Percentiles rank a stretch among this genome's conserved stretches.
phyloP scores from a whole-genome alignment of 73 alveolate species.

The Uronychia setigera region DNA sequence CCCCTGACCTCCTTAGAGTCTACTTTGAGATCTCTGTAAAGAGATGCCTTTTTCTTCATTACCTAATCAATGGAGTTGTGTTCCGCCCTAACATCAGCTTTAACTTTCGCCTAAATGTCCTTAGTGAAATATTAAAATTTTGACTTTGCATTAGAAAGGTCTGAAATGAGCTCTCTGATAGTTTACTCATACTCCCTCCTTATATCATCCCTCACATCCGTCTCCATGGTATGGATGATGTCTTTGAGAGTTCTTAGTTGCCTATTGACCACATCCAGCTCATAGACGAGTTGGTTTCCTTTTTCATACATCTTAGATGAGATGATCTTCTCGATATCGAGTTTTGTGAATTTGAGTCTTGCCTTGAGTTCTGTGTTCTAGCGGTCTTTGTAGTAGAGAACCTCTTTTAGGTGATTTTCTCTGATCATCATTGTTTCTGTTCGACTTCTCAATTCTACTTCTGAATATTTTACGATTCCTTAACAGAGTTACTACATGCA shows the following conservation, averaged over 20 bases:
- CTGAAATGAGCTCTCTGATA: conserved; percentile 67
- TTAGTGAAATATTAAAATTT: conserved; percentile 80
- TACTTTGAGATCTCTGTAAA: conserved; percentile 28
- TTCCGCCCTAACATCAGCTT: conserved; percentile 77
- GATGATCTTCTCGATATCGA: conserved; percentile 55
- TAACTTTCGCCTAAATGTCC: conserved; percentile 78
- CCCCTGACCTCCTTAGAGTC: background rate
- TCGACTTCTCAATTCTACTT: conserved; percentile 58
- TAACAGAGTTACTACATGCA: conserved; percentile 47
- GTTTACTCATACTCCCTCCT: conserved; percentile 76
- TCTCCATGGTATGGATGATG: conserved; percentile 82
- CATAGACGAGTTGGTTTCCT: conserved; percentile 85
- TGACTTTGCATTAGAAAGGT: conserved; percentile 64
- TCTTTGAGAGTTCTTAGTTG: conserved; percentile 86
- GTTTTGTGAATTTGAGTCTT: conserved; percentile 11
- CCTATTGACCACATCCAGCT: conserved; percentile 74
- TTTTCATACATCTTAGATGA: conserved; percentile 65
- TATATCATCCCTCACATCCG: conserved; percentile 77
- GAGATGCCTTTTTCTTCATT: conserved; percentile 61
- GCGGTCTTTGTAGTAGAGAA: conserved; percentile 48
- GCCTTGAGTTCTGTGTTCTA: conserved; percentile 25
- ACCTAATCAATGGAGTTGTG: conserved; percentile 61
- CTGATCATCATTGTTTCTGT: conserved; percentile 44
- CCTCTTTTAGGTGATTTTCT: conserved; percentile 40
- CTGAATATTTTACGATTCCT: conserved; percentile 59